phyloP scores from a whole-genome alignment of 805 yeast genomes.

The Blastobotrys parvus region DNA sequence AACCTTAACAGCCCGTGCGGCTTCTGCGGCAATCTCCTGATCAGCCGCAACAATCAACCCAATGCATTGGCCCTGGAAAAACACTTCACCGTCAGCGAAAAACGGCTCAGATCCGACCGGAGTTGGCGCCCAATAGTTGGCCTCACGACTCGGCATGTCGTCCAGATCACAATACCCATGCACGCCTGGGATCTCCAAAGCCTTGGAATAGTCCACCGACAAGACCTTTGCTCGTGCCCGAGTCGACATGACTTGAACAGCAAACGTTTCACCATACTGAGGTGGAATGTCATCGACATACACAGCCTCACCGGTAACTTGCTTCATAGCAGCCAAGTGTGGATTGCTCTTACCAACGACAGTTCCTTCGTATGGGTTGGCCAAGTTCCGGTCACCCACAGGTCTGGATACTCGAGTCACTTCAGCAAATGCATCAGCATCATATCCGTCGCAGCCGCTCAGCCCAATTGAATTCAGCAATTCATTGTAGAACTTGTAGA shows the following conservation, averaged over 20 bases:
- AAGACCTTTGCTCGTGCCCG: slow-evolving; percentile 37
- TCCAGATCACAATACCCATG: slow-evolving; percentile 35
- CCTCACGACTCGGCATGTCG: slow-evolving; percentile 32
- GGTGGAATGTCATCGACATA: slow-evolving; percentile 41
- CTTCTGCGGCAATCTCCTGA: slow-evolving; percentile 35
- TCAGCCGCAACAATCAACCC: slow-evolving; percentile 35
- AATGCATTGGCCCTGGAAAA: slow-evolving; percentile 37
- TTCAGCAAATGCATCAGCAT: slow-evolving; percentile 26
- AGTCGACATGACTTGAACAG: slow-evolving; percentile 36
- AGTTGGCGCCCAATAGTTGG: slow-evolving; percentile 37
- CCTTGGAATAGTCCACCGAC: slow-evolving; percentile 33
- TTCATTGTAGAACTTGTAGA: slow-evolving; percentile 36
- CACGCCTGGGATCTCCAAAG: slow-evolving; percentile 35
- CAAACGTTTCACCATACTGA: slow-evolving; percentile 34
- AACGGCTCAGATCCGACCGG: slow-evolving; percentile 37
- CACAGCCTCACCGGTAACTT: slow-evolving; percentile 40
- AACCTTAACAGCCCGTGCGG: slow-evolving; percentile 35
- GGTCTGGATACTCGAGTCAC: slow-evolving; percentile 32
- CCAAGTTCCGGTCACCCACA: slow-evolving; percentile 33
- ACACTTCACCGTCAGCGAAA: slow-evolving; percentile 36
- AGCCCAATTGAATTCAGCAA: slow-evolving; percentile 17
- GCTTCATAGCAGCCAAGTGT: slow-evolving; percentile 39
- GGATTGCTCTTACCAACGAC: slow-evolving; percentile 36
- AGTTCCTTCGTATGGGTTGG: slow-evolving; percentile 31
- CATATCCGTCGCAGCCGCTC: slow-evolving; percentile 18